Evolutionary conservation across 2,329 filamentous ascomycete species (phyloP), one percentile per base, ranked within the genome.

Genomic region (Sporothrix pseudoabietina): DNA sequence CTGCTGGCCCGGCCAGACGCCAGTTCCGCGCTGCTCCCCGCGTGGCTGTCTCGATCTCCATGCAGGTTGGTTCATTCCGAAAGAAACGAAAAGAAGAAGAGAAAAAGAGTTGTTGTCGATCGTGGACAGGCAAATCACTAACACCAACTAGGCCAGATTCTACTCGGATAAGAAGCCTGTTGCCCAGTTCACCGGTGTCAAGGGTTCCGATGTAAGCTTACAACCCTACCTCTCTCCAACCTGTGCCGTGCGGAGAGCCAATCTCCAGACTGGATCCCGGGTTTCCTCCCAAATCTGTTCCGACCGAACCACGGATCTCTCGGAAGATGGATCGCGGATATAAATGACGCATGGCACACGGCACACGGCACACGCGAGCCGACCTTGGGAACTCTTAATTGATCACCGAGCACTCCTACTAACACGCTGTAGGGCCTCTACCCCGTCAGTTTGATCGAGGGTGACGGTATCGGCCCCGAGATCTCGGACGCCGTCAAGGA

Each of bases 401-500:
- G 61, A 12, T 30, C 16, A 2, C 39, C 63, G 12, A 32, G 26
- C 2, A n/a, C 35, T n/a, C n/a, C 8, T 16, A 22, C 66, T 69
- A 69, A 69, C 66, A n/a, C 30, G 10, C 3, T 14, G 5, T 79
- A 97, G 94, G 96, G 96, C 81, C 96, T 96, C 84, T 99, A 92
- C 89, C 92, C 93, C 74, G 96, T 99, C 80, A 95, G 93, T 79
- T 87, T 99, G 85, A 99, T 99, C 78, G 97, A 99, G 88, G 96
- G 97, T 85, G 97, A 99, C 81, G 96, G 96, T 82, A 99, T 99
- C 82, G 96, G 96, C 75, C 96, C 96, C 77, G 95, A 99, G 86
- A 99, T 99, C 82, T 91, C 96, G 77, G 91, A 97, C 85, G 97
- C 96, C 69, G 94, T 99, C 81, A 99, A 98, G 90, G 93, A 98